These are phyloP conservation scores for Glaciozyma antarctica DNA, from an alignment of 768 basidiomycete genomes.

Conservation along the genomic window DNA sequence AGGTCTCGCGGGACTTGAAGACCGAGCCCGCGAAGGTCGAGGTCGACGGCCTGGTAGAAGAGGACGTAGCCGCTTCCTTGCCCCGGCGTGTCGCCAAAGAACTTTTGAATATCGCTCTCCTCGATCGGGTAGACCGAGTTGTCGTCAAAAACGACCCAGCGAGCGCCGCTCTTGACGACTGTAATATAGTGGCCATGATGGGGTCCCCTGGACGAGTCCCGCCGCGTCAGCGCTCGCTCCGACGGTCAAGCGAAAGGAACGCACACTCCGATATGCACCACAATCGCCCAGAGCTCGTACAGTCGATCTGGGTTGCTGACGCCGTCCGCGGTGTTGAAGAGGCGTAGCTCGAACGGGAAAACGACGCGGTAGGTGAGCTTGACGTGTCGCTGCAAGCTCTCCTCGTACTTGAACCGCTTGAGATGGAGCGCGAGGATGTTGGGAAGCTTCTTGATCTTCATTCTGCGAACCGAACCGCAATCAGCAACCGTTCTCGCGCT, in stretches of 20 bases:
- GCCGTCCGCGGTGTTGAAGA: constrained; percentile 96
- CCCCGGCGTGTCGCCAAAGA: constrained; percentile 74
- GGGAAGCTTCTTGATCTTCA: constrained; percentile 97
- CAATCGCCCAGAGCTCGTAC: constrained; percentile 90
- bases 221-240: background rate
- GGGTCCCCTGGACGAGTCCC: constrained; percentile 59
- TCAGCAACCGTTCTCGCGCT: background rate
- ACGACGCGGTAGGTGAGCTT: constrained; percentile 95
- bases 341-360: constrained; percentile 83
- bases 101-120: constrained; percentile 81
- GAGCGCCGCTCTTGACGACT: constrained; percentile 67
- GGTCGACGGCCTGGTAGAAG: constrained; percentile 86
- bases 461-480: constrained; percentile 47
- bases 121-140: constrained; percentile 79
- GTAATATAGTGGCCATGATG: constrained; percentile 98
- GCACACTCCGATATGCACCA: constrained; percentile 97
- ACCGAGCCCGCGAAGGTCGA: constrained; percentile 8
- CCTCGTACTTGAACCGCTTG: constrained; percentile 98
- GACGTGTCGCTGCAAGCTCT: constrained; percentile 77
- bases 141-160: constrained; percentile 93
- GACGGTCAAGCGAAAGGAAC: constrained; percentile 38
- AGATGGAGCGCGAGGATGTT: constrained; percentile 91
- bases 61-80: constrained; percentile 86
- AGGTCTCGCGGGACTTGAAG: background rate
- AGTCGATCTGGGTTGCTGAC: constrained; percentile 80